Base-by-base conservation (phyloP, 208 protist species). In the Balamuthia mandrillaris region DNA sequence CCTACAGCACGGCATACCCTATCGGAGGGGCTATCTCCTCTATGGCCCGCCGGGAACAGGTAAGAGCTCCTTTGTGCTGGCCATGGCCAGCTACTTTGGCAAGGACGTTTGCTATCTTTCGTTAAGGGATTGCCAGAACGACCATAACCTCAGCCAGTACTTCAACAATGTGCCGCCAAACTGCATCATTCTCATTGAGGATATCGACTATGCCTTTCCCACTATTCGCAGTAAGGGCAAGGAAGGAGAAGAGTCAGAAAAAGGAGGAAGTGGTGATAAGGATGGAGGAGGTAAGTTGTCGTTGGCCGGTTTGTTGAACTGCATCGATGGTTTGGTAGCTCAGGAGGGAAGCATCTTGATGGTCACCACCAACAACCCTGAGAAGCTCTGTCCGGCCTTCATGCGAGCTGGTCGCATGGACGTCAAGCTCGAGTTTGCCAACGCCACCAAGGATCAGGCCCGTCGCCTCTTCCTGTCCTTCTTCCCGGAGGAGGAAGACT, bases 321-420 rank as follows among this genome's bases (percentile, higher is more conserved):
- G 96, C 0, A 87, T 98, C 4, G 97, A 98, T 84, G 97, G 97
- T 37, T 91, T 98, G 21, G 95, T 91, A 0, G 94, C 95, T 14
- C 95, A 96, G 61, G 96, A 98, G 72, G 96, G 96, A 16, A 78
- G 95, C 42, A 58, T 98, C 5, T 86, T 98, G 21, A 97, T 98
- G 88, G 96, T 98, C 94, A 98, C 97, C 5, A 98, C 97, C 12
- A 98, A 98, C 85, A 95, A 98, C 87, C 90, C 96, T 21, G 96
- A 98, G 42, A 85, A 91, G 56, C 89, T 98, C 2, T 94, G 96
- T 82, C 92, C 93, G 5, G 96, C 96, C 0, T 88, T 98, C 2
- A 97, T 98, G 54, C 92, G 96, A 18, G 96, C 96, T 0, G 96
- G 96, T 5, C 90, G 96, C 0, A 93, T 96, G 9, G 96, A 98